A percentile compares a stretch with the other conserved stretches of the same genome.
Evolutionary conservation across 768 basidiomycete genomes (phyloP).

Genomic region (Tulasnella sp.): DNA sequence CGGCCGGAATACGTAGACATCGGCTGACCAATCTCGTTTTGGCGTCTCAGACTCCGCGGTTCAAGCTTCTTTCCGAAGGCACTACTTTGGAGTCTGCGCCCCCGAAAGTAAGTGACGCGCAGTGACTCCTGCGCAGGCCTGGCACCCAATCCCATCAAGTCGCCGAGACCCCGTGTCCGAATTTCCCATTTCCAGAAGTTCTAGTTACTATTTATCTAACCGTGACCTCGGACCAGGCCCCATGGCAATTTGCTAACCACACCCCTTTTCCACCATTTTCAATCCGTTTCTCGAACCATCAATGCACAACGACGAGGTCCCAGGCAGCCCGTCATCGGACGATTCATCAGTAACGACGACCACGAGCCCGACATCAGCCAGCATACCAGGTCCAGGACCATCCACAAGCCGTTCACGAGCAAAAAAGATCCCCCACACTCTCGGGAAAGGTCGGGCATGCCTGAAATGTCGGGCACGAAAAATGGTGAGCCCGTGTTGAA

Average conservation of each 20-base stretch:
- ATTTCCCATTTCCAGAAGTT: background rate
- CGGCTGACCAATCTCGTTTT: constrained; percentile 5
- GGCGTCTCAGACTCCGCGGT: background rate
- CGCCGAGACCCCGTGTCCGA: constrained; percentile 3
- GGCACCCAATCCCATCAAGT: background rate
- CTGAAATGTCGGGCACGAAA: constrained; percentile 22
- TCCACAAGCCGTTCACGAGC: constrained; percentile 6
- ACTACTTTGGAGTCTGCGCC: constrained; percentile 5
- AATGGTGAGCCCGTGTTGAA: constrained; percentile 18
- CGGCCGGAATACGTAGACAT: constrained; percentile 3
- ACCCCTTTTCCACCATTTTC: constrained; percentile 5
- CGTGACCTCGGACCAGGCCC: constrained; percentile 1
- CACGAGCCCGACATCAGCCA: background rate
- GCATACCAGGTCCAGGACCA: constrained; percentile 10
- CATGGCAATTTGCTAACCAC: constrained; percentile 5
- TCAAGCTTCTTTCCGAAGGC: background rate
- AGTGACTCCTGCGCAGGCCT: background rate
- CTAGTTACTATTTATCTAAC: background rate
- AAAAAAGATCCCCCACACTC: constrained; percentile 3
- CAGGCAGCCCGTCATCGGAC: background rate
- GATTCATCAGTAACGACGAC: background rate
- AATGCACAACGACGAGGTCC: background rate
- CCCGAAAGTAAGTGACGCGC: constrained; percentile 5
- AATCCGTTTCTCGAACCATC: background rate
- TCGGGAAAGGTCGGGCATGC: constrained; percentile 26